phyloP scores from a whole-genome alignment of 108 stramenopile species.

The Pseudonitzschia multiseries region DNA sequence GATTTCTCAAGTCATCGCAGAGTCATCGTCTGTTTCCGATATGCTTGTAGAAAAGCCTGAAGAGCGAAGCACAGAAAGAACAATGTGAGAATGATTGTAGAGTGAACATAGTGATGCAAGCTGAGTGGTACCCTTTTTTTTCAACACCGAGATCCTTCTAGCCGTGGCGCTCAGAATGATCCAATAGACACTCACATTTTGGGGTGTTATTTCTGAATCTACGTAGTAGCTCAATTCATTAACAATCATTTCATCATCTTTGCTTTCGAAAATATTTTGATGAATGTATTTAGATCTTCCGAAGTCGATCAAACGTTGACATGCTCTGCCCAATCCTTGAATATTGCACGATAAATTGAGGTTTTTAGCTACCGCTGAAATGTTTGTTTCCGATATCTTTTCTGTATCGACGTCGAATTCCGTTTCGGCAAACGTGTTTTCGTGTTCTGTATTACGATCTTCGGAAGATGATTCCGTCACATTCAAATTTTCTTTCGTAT shows the following conservation, averaged over 20 bases:
- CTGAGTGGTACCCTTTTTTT: neutral
- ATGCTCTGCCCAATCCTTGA: constrained; percentile 77
- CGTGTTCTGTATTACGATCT: constrained; percentile 17
- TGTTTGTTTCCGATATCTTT: constrained; percentile 7
- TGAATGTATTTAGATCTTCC: constrained; percentile 69
- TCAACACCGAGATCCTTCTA: neutral
- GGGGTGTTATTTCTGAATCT: constrained; percentile 60
- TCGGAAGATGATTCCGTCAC: neutral
- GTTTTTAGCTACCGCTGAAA: constrained; percentile 42
- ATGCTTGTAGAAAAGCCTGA: neutral
- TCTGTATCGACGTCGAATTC: constrained; percentile 1
- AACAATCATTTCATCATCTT: constrained; percentile 15
- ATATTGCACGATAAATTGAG: constrained; percentile 64
- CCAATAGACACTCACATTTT: constrained; percentile 61
- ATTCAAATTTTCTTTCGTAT: neutral
- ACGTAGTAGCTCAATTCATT: constrained; percentile 61
- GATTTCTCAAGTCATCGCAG: no score
- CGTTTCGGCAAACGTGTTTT: neutral
- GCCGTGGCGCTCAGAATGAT: constrained; percentile 3
- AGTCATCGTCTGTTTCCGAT: neutral
- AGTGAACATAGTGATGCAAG: neutral
- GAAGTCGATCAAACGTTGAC: constrained; percentile 79
- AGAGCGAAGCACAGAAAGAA: neutral
- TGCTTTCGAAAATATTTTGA: constrained; percentile 3
- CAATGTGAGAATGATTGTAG: neutral